Percentiles rank a stretch among this genome's conserved stretches.
Evolutionary conservation across 2,329 filamentous ascomycete genomes (phyloP).

Genomic region (Graphilbum ipis-grandicollis): DNA sequence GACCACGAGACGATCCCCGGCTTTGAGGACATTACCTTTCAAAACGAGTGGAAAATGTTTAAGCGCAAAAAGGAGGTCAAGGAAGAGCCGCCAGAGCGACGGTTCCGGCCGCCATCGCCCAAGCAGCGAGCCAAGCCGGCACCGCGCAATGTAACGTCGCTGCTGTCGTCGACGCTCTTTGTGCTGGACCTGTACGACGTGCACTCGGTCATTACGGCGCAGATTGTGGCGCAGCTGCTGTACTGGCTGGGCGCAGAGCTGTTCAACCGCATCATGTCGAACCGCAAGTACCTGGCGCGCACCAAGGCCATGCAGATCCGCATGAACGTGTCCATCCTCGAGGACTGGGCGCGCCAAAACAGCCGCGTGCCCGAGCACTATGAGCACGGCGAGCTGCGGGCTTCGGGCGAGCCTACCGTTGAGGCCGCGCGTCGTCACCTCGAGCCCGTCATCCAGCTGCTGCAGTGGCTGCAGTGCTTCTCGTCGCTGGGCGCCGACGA

Average conservation of each 20-base stretch:
- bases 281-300: constrained; percentile 79
- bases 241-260: constrained; percentile 95
- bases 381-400: constrained; percentile 74
- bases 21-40: constrained; percentile 90
- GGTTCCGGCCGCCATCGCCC: constrained; percentile 80
- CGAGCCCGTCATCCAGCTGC: constrained; percentile 75
- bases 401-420: constrained; percentile 71
- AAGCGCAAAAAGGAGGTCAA: constrained; percentile 81
- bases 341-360: constrained; percentile 90
- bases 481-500: constrained; percentile 78
- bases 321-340: constrained; percentile 90
- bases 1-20: constrained; percentile 97
- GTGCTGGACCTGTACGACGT: constrained; percentile 98
- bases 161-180: constrained; percentile 89
- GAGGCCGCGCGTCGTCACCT: constrained; percentile 74
- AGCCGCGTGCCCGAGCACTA: constrained; percentile 92
- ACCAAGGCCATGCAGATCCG: constrained; percentile 99
- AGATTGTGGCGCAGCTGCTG: constrained; percentile 79
- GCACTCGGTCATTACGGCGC: constrained; percentile 85
- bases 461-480: constrained; percentile 97
- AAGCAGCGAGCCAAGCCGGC: constrained; percentile 84
- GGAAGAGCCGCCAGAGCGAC: constrained; percentile 77
- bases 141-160: constrained; percentile 85
- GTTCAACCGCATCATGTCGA: constrained; percentile 96
- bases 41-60: constrained; percentile 97